Evolutionary conservation across 208 protist species (phyloP), one percentile per base, ranked within the genome.

Genomic region (Acanthamoeba sp.): DNA sequence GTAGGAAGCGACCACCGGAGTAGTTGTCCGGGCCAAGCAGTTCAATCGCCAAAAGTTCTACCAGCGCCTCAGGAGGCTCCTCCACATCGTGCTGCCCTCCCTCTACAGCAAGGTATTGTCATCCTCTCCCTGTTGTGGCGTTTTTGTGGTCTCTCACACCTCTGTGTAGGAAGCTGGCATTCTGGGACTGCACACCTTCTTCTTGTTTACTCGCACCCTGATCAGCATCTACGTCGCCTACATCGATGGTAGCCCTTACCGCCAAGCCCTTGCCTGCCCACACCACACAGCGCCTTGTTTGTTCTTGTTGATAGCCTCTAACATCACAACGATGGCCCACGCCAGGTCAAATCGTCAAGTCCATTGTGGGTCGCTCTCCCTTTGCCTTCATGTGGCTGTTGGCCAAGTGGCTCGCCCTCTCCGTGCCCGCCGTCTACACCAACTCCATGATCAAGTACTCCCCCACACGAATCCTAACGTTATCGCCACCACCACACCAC

Each of bases 211-310:
- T 22, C 84, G 84, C 1, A 91, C 84, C 3, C 59, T 91, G 18
- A 42, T 91, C 57, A 91, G 84, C 84, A 73, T 91, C 52, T 91
- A 91, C 84, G 59, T 91, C 14, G 84, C 59, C 38, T 73, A 91
- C 38, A 73, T 91, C 27, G 84, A 91, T 32, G 84, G 84, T 73
- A 71, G 12, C 1, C 27, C 29, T 52, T 16, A 52, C 1, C 73
- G 0, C 29, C 40, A 84, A 42, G 69, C 22, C 18, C 0, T 42
- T 29, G 14, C 27, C 20, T 84, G 3, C 18, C 5, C 36, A 52
- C 0, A 24, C 73, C 0, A 32, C 64, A 29, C 24, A 6, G n/a
- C 64, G 36, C n/a, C 64, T 1, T 73, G 0, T 29, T 7, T 73
- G 10, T n/a, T 32, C 29, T n/a, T 73, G 24, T 20, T 32, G n/a